Percentiles rank a stretch among this genome's conserved stretches.
phyloP scores from a whole-genome alignment of 495 filamentous ascomycete species.

The Trichoderma orchidacearum region DNA sequence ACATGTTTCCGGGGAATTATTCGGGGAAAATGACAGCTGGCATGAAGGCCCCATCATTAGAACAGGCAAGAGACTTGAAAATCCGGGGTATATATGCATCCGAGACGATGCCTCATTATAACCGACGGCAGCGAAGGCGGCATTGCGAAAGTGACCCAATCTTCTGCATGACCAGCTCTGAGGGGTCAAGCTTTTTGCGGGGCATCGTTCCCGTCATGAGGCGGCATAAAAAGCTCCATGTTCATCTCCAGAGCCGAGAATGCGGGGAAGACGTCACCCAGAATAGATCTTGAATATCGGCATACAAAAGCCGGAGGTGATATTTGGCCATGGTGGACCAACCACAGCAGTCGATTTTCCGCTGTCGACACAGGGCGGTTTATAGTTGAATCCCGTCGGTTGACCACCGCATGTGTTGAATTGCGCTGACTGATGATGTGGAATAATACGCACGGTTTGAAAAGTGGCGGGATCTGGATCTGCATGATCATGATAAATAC shows the following conservation, averaged over 20 bases:
- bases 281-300: neutral
- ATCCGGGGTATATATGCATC: neutral
- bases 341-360: neutral
- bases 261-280: neutral
- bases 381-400: neutral
- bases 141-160: no score
- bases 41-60: neutral
- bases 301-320: neutral
- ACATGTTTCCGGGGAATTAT: neutral
- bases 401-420: no score
- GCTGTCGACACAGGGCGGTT: neutral
- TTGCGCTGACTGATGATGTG: no score
- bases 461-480: no score
- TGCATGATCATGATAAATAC: neutral
- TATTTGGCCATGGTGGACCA: neutral
- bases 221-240: no score
- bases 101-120: neutral
- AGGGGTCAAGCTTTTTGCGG: no score
- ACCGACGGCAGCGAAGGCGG: no score
- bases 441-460: no score
- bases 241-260: neutral
- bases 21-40: neutral
- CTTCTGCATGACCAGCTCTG: no score
- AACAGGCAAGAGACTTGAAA: neutral
- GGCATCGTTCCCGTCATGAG: no score